phyloP scores from a whole-genome alignment of 257 asterid genomes.

The Lantana camara region DNA sequence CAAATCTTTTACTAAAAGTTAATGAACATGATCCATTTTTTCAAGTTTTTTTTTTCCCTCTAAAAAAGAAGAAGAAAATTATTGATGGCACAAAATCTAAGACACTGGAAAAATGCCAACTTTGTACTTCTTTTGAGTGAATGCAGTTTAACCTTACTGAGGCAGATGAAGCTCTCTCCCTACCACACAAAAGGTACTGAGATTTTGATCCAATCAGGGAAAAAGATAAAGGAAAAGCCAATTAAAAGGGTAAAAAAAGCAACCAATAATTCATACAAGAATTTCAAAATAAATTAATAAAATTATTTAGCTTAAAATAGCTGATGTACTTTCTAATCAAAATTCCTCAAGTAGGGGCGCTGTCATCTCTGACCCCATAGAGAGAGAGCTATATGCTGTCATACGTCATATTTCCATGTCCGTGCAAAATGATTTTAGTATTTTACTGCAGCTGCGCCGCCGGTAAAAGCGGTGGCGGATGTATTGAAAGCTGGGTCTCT shows the following conservation, averaged over 20 bases:
- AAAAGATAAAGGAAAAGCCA: constrained; percentile 9
- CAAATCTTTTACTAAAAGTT: no score
- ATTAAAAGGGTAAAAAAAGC: constrained; percentile 19
- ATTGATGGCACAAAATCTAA: background rate
- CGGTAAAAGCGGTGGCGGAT: constrained; percentile 24
- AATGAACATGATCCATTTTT: no score
- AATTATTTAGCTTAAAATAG: background rate
- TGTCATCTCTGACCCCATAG: constrained; percentile 21
- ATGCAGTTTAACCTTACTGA: background rate
- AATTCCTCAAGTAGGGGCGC: constrained; percentile 13
- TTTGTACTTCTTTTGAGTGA: background rate
- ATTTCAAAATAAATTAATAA: constrained; percentile 23
- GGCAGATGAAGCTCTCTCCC: constrained; percentile 17
- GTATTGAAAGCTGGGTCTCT: constrained; percentile 19
- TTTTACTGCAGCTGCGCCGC: constrained; percentile 25
- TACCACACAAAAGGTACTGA: background rate
- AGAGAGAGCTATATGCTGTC: constrained; percentile 24
- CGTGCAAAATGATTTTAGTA: constrained; percentile 14
- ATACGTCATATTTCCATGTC: constrained; percentile 23
- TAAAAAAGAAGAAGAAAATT: background rate
- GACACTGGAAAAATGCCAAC: background rate
- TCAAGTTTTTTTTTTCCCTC: no score
- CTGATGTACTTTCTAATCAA: constrained; percentile 17
- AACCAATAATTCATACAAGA: constrained; percentile 45
- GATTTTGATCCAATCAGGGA: background rate